Conservation (phyloP, 2,329 filamentous ascomycete species). For the Nemania sp. region DNA sequence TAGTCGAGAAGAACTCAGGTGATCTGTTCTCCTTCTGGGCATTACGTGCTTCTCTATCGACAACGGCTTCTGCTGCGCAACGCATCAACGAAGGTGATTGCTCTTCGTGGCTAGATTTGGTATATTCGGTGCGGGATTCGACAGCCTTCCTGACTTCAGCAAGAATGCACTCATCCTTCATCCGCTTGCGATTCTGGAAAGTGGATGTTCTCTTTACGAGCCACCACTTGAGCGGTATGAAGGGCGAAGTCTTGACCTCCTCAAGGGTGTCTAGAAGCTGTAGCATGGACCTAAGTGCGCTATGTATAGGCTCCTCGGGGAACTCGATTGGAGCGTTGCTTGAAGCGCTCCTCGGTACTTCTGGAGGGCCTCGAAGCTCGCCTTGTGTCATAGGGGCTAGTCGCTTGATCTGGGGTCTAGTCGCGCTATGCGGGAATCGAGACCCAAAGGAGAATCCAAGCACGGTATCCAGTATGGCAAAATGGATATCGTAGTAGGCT, state of each 20-base stretch:
- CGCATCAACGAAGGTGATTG: not conserved
- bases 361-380: not conserved
- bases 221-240: constrained; percentile 8
- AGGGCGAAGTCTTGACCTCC: not conserved
- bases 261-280: constrained; percentile 2
- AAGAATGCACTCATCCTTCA: constrained; percentile 7
- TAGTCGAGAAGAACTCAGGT: constrained; percentile 1
- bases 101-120: not conserved
- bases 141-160: constrained; percentile 1
- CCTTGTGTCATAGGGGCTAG: not conserved
- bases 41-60: constrained; percentile 4
- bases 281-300: constrained; percentile 9
- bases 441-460: constrained; percentile 22
- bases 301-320: not conserved
- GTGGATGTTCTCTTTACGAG: constrained; percentile 2
- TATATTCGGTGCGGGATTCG: not conserved
- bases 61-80: constrained; percentile 2
- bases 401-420: constrained; percentile 2
- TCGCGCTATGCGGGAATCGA: constrained; percentile 2
- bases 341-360: too few species aligned
- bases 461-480: constrained; percentile 20
- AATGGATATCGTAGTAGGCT: constrained; percentile 23
- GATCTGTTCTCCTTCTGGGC: constrained; percentile 2
- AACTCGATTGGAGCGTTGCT: not conserved
- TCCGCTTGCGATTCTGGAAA: constrained; percentile 1